A percentile compares a stretch with the other conserved stretches of the same genome.
These are phyloP conservation scores for Amylocarpus encephaloides DNA, from an alignment of 2,329 filamentous ascomycete species.

Conservation along the genomic window DNA sequence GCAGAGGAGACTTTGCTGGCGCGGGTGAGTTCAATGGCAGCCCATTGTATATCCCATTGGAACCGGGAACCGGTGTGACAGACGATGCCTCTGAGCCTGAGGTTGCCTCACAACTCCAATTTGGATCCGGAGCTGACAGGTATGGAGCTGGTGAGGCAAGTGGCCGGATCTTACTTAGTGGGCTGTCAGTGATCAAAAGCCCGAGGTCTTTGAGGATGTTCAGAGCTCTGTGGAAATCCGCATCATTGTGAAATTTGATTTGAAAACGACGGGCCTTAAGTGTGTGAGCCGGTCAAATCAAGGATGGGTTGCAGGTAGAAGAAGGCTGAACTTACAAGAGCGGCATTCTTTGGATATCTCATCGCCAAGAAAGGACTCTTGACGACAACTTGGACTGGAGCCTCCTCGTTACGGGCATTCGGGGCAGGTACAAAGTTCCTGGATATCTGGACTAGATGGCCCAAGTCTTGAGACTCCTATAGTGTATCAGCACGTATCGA, in stretches of 20 bases:
- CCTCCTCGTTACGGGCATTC: conserved; percentile 14
- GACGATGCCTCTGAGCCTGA: conserved; percentile 8
- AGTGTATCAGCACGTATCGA: not conserved
- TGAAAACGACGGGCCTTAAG: conserved; percentile 38
- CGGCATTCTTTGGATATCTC: conserved; percentile 28
- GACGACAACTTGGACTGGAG: conserved; percentile 30
- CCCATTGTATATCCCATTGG: not conserved
- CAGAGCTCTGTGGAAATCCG: conserved; percentile 30
- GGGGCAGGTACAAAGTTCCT: conserved; percentile 16
- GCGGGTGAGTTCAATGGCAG: too few relatives aligned
- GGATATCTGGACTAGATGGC: conserved; percentile 17
- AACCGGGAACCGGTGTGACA: not conserved
- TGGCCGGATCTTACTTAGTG: not conserved
- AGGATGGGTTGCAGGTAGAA: not conserved
- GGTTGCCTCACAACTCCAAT: not conserved
- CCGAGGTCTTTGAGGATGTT: conserved; percentile 30
- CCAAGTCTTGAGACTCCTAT: conserved; percentile 30
- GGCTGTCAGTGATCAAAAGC: conserved; percentile 27
- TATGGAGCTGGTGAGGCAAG: conserved; percentile 11
- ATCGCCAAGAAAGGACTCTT: conserved; percentile 32
- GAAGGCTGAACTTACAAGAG: conserved; percentile 20
- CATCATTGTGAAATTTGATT: conserved; percentile 35
- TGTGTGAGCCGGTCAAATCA: not conserved
- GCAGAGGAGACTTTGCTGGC: too few relatives aligned
- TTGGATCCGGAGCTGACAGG: conserved; percentile 4